A percentile compares a stretch with the other conserved stretches of the same genome.
Conservation (phyloP, 176 grass and related monocot genomes). For the Cenchrus fungigraminus region DNA sequence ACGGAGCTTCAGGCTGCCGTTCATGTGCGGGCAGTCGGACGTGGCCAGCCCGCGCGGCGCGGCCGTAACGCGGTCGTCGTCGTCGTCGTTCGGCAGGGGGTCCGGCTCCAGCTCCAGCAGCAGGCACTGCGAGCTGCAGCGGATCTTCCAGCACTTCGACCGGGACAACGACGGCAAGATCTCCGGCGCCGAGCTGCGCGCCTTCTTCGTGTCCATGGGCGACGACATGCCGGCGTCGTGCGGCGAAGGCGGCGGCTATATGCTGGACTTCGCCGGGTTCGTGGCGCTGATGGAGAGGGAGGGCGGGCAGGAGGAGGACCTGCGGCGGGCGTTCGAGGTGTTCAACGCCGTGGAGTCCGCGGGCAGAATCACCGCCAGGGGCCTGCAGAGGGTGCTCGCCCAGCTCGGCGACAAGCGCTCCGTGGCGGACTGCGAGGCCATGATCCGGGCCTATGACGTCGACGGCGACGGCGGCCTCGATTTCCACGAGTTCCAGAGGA, state of each 20-base stretch:
- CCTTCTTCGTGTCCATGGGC: conserved; percentile 79
- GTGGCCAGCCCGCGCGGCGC: conserved; percentile 18
- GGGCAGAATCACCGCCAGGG: conserved; percentile 79
- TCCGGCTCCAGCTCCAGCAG: conserved; percentile 16
- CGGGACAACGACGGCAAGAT: conserved; percentile 79
- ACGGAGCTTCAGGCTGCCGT: conserved; percentile 68
- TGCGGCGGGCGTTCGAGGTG: conserved; percentile 82
- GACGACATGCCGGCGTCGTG: conserved; percentile 65
- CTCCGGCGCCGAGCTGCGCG: conserved; percentile 68
- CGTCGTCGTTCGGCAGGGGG: conserved; percentile 40
- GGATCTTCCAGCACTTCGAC: conserved; percentile 89
- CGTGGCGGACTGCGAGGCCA: conserved; percentile 73
- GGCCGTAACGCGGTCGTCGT: neutral
- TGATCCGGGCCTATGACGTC: conserved; percentile 88
- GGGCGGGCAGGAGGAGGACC: conserved; percentile 69
- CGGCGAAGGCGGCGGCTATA: conserved; percentile 25
- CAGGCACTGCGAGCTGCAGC: conserved; percentile 58
- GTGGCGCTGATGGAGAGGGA: conserved; percentile 83
- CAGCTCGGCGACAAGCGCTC: conserved; percentile 81
- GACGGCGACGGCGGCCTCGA: conserved; percentile 89
- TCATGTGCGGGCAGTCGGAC: conserved; percentile 57
- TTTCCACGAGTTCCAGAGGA: conserved; percentile 88
- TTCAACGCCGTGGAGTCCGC: conserved; percentile 80
- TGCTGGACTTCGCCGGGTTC: conserved; percentile 84
- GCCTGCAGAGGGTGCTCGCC: conserved; percentile 76